Evolutionary conservation across 1,139 yeast genomes (phyloP).

Genomic region (Geotrichum candidum): DNA sequence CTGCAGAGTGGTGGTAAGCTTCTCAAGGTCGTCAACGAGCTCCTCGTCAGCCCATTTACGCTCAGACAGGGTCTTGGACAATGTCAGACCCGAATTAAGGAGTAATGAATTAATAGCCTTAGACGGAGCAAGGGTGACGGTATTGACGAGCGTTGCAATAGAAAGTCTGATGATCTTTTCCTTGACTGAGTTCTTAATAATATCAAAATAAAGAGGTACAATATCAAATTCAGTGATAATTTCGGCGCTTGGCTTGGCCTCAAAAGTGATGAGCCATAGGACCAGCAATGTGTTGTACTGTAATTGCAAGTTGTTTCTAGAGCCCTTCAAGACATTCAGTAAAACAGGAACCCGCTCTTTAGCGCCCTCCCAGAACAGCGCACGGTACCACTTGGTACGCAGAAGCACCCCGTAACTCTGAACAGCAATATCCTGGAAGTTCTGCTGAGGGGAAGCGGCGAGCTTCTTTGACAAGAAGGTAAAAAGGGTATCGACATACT

Average conservation of each 20-base stretch:
- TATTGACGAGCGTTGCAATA: constrained; percentile 58
- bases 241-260: constrained; percentile 46
- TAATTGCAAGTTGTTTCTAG: constrained; percentile 64
- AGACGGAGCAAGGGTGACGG: constrained; percentile 34
- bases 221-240: constrained; percentile 45
- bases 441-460: constrained; percentile 45
- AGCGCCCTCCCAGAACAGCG: constrained; percentile 47
- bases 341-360: constrained; percentile 53
- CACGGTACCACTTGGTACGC: constrained; percentile 53
- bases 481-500: constrained; percentile 39
- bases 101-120: constrained; percentile 61
- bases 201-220: constrained; percentile 52
- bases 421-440: constrained; percentile 57
- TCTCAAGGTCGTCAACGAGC: constrained; percentile 63
- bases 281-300: constrained; percentile 74
- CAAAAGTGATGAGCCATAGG: constrained; percentile 82
- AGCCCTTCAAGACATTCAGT: constrained; percentile 42
- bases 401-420: constrained; percentile 63
- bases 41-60: constrained; percentile 96
- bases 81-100: constrained; percentile 68
- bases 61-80: constrained; percentile 63
- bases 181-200: constrained; percentile 77
- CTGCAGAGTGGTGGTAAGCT: constrained; percentile 53
- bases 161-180: constrained; percentile 84
- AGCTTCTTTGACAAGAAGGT: constrained; percentile 42